Evolutionary conservation across 441 rosid genomes (phyloP).

Genomic region (Populus hybrid): DNA sequence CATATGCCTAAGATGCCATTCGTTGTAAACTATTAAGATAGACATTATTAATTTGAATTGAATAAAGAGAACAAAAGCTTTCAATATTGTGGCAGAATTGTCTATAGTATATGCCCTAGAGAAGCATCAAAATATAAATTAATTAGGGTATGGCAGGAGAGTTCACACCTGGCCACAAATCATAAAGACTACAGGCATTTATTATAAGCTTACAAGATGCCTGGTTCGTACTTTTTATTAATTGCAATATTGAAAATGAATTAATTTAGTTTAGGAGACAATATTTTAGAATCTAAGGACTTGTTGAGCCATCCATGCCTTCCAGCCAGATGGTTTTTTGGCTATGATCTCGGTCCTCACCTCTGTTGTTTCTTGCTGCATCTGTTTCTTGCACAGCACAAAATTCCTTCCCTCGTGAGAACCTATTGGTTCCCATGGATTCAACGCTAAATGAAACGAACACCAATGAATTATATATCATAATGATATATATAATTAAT

Average conservation of each 20-base stretch:
- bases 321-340: conserved; percentile 46
- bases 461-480: no score
- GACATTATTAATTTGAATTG: no score
- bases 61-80: no score
- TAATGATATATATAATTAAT: neutral
- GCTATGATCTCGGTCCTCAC: conserved; percentile 22
- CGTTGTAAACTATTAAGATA: no score
- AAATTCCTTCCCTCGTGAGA: conserved; percentile 41
- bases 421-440: conserved; percentile 46
- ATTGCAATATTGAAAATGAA: neutral
- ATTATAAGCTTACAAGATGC: neutral
- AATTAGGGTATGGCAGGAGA: neutral
- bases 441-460: conserved; percentile 31
- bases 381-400: conserved; percentile 53
- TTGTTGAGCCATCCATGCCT: conserved; percentile 20
- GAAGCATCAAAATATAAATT: no score
- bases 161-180: neutral
- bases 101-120: no score
- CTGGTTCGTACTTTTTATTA: no score
- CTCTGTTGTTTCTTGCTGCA: conserved; percentile 32
- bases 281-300: neutral
- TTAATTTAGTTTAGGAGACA: conserved; percentile 22
- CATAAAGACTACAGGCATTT: neutral
- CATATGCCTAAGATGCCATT: no score
- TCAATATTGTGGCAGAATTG: no score